Conservation (phyloP, 441 rosid genomes). For the Bocquillonia castaneifolia region DNA sequence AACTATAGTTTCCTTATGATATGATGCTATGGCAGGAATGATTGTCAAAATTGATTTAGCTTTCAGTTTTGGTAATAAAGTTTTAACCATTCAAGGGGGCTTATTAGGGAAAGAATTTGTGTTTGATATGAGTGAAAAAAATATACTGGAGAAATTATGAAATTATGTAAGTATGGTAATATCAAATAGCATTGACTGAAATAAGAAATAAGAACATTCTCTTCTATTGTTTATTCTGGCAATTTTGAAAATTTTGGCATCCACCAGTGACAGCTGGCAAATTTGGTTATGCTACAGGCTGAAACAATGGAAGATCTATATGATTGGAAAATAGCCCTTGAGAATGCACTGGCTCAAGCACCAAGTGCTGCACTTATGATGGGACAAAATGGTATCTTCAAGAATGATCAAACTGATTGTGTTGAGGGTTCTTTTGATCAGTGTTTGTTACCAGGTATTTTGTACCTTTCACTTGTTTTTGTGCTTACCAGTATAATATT, state of each 20-base stretch:
- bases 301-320: conserved; percentile 86
- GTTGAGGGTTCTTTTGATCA: conserved; percentile 50
- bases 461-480: conserved; percentile 10
- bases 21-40: too few relatives aligned
- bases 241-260: conserved; percentile 3
- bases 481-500: neutral
- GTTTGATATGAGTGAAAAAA: neutral
- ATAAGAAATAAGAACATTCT: conserved; percentile 2
- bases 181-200: neutral
- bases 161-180: neutral
- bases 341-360: conserved; percentile 85
- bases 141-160: neutral
- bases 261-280: conserved; percentile 9
- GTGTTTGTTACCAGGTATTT: conserved; percentile 34
- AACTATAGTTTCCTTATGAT: too few relatives aligned
- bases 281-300: conserved; percentile 51
- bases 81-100: too few relatives aligned
- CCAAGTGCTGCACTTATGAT: conserved; percentile 66
- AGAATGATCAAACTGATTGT: conserved; percentile 61
- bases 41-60: too few relatives aligned
- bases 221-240: conserved; percentile 4
- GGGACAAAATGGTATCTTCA: conserved; percentile 82
- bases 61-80: too few relatives aligned
- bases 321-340: conserved; percentile 93
- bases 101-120: neutral